Evolutionary conservation across 1,284 basidiomycete genomes (phyloP).

Genomic region (Malassezia globosa): DNA sequence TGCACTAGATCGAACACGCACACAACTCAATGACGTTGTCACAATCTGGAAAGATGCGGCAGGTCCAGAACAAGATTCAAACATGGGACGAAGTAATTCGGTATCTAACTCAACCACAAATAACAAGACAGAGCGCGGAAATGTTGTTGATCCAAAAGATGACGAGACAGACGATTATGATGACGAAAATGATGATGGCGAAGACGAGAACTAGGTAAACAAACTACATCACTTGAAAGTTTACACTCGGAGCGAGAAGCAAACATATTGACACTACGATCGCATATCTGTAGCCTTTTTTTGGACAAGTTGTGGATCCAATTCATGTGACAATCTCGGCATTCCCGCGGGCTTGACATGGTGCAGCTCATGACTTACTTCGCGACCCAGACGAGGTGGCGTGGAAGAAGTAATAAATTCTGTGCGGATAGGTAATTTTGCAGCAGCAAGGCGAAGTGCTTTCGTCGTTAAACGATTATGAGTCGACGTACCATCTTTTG

Average conservation of each 20-base stretch:
- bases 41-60: constrained; percentile 17
- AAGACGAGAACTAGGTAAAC: neutral
- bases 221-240: neutral
- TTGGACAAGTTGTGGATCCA: neutral
- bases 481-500: constrained; percentile 64
- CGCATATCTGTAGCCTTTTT: constrained; percentile 2
- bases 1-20: constrained; percentile 3
- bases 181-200: neutral
- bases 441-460: constrained; percentile 81
- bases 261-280: neutral
- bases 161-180: neutral
- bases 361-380: constrained; percentile 23
- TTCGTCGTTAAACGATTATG: neutral
- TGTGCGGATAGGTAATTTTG: constrained; percentile 75
- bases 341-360: neutral
- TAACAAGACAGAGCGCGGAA: neutral
- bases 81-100: constrained; percentile 7
- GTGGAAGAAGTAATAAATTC: constrained; percentile 70
- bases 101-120: no score
- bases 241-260: no score
- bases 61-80: constrained; percentile 12
- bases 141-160: no score
- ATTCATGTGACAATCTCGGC: no score
- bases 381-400: constrained; percentile 64
- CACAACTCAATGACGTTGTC: constrained; percentile 8